Percentiles rank a stretch among this genome's conserved stretches.
These are phyloP conservation scores for Bisporella sp. DNA, from an alignment of 2,329 filamentous ascomycete genomes.

Conservation along the genomic window DNA sequence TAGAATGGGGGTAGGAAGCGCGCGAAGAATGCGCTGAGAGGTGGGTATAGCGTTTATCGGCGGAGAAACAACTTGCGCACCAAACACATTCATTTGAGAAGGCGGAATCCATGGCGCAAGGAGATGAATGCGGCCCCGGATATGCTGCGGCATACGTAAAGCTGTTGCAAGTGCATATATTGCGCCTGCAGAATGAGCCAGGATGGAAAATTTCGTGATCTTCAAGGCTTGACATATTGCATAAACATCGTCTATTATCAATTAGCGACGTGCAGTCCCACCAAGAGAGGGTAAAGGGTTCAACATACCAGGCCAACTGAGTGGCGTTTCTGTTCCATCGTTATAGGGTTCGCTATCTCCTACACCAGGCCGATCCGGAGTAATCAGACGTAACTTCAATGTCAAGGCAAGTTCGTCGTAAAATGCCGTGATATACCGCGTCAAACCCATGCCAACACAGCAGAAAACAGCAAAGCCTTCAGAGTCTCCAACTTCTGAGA, in stretches of 20 bases:
- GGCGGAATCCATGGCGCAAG: constrained; percentile 96
- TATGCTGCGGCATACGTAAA: constrained; percentile 90
- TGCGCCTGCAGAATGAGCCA: constrained; percentile 95
- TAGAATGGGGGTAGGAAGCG: constrained; percentile 81
- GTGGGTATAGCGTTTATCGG: constrained; percentile 84
- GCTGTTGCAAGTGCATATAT: constrained; percentile 96
- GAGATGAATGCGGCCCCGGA: constrained; percentile 88
- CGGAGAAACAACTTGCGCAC: constrained; percentile 63
- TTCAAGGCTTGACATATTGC: constrained; percentile 87
- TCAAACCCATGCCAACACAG: constrained; percentile 96
- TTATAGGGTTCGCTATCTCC: constrained; percentile 83
- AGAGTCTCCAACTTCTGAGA: constrained; percentile 92
- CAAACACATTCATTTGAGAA: constrained; percentile 78
- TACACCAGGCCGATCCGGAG: constrained; percentile 87
- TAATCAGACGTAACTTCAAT: constrained; percentile 83
- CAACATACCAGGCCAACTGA: constrained; percentile 83
- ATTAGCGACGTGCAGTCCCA: constrained; percentile 17
- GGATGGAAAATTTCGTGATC: constrained; percentile 91
- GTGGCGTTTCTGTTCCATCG: constrained; percentile 75
- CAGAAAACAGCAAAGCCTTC: constrained; percentile 90
- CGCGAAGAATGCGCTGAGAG: constrained; percentile 83
- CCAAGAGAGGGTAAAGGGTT: neutral
- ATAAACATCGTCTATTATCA: constrained; percentile 64
- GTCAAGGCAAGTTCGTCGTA: constrained; percentile 93
- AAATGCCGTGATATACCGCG: constrained; percentile 91